Conservation (phyloP, 257 asterid species). For the Solanum ossicruentum region DNA sequence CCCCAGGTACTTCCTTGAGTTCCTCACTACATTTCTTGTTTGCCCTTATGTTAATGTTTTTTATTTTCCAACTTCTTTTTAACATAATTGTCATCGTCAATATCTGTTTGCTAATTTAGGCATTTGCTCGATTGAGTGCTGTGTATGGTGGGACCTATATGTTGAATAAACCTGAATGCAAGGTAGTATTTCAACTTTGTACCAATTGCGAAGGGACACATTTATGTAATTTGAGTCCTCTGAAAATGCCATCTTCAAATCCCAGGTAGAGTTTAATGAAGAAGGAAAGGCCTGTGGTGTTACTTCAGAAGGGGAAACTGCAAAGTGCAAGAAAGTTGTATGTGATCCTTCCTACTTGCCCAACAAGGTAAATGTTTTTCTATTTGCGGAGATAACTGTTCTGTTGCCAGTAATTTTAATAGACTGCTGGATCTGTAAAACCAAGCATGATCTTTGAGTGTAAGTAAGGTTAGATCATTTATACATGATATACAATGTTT, state of each 20-base stretch:
- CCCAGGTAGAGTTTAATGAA: conserved; percentile 77
- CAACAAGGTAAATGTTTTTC: conserved; percentile 45
- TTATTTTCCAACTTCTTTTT: neutral
- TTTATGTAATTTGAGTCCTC: neutral
- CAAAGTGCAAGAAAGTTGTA: conserved; percentile 86
- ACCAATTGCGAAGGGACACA: neutral
- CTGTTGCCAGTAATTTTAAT: neutral
- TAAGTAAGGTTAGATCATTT: neutral
- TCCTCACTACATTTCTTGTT: neutral
- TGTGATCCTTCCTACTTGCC: conserved; percentile 92
- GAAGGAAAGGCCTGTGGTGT: conserved; percentile 91
- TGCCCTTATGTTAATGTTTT: neutral
- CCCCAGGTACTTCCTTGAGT: conserved; percentile 57
- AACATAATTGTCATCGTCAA: neutral
- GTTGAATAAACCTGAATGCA: conserved; percentile 93
- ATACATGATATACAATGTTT: neutral
- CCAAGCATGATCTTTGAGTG: neutral
- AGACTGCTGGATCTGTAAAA: neutral
- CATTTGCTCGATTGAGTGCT: conserved; percentile 97
- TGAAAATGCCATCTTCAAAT: neutral
- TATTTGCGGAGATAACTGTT: neutral
- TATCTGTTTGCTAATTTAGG: conserved; percentile 27
- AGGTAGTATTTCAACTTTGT: conserved; percentile 27
- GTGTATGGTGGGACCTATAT: conserved; percentile 98
- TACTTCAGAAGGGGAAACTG: conserved; percentile 96